Percentiles rank a stretch among this genome's conserved stretches.
phyloP scores from a whole-genome alignment of 805 yeast genomes.

The Barnettozyma botsteinii region DNA sequence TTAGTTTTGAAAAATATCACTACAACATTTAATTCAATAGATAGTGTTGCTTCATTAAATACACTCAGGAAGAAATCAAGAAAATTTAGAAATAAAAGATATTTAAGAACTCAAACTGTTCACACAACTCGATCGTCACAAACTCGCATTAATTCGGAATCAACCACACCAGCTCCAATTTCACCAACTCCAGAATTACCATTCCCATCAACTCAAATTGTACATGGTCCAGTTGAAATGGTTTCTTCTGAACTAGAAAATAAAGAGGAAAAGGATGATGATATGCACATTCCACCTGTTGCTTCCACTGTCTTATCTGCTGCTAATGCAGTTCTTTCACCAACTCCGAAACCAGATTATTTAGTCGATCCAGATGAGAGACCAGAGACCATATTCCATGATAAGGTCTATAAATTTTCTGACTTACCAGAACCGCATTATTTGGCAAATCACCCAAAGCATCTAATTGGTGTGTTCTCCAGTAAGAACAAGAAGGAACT shows the following conservation, averaged over 20 bases:
- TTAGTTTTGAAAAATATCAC: background rate
- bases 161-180: too few relatives aligned
- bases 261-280: conserved; percentile 12
- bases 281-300: conserved; percentile 51
- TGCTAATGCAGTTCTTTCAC: conserved; percentile 69
- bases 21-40: background rate
- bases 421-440: conserved; percentile 59
- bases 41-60: background rate
- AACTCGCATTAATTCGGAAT: too few relatives aligned
- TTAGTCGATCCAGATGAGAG: conserved; percentile 63
- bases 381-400: conserved; percentile 71
- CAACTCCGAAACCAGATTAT: conserved; percentile 65
- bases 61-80: conserved; percentile 5
- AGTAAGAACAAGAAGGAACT: conserved; percentile 16
- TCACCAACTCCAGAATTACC: conserved; percentile 1
- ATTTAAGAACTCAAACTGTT: conserved; percentile 20
- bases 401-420: conserved; percentile 58
- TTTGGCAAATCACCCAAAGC: conserved; percentile 7
- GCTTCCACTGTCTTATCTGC: conserved; percentile 79
- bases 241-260: conserved; percentile 6
- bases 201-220: too few relatives aligned
- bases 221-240: background rate
- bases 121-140: conserved; percentile 1
- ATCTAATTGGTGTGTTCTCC: conserved; percentile 7
- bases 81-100: conserved; percentile 16